These are phyloP conservation scores for Naganishia antarctica DNA, from an alignment of 768 basidiomycete genomes.

Conservation along the genomic window DNA sequence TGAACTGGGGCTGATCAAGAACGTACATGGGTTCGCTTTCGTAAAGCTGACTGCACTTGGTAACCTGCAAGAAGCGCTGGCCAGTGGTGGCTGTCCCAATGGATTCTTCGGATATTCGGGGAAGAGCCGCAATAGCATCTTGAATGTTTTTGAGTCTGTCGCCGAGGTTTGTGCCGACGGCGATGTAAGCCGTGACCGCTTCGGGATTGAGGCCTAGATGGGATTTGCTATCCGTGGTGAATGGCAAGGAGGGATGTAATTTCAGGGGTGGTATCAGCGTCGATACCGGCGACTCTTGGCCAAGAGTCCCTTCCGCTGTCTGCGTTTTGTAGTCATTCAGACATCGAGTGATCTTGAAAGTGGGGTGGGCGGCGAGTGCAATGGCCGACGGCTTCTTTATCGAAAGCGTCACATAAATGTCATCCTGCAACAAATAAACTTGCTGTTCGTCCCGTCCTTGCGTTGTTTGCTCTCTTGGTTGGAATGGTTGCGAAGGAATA, in stretches of 20 bases:
- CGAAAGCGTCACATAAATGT: conserved; percentile 54
- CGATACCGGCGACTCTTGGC: neutral
- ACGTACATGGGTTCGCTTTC: conserved; percentile 96
- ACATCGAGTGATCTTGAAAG: conserved; percentile 57
- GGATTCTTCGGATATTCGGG: conserved; percentile 50
- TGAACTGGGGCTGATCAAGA: conserved; percentile 76
- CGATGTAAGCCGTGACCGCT: conserved; percentile 57
- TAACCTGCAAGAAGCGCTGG: conserved; percentile 49
- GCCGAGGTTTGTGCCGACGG: conserved; percentile 84
- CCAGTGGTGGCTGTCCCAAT: conserved; percentile 46
- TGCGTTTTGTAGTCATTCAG: conserved; percentile 29
- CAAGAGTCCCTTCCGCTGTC: neutral
- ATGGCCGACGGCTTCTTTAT: conserved; percentile 69
- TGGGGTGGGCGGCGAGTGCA: conserved; percentile 62
- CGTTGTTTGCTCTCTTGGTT: conserved; percentile 39
- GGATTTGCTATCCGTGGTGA: neutral
- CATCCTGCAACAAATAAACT: neutral
- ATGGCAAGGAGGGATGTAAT: neutral
- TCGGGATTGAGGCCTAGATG: neutral
- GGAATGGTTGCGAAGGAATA: conserved; percentile 55
- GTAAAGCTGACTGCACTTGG: conserved; percentile 83
- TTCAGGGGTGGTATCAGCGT: conserved; percentile 1
- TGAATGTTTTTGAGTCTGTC: conserved; percentile 80
- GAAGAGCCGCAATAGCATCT: conserved; percentile 57
- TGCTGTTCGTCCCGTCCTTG: neutral